phyloP scores from a whole-genome alignment of 495 filamentous ascomycete genomes.

The Penicillium pancosmium region DNA sequence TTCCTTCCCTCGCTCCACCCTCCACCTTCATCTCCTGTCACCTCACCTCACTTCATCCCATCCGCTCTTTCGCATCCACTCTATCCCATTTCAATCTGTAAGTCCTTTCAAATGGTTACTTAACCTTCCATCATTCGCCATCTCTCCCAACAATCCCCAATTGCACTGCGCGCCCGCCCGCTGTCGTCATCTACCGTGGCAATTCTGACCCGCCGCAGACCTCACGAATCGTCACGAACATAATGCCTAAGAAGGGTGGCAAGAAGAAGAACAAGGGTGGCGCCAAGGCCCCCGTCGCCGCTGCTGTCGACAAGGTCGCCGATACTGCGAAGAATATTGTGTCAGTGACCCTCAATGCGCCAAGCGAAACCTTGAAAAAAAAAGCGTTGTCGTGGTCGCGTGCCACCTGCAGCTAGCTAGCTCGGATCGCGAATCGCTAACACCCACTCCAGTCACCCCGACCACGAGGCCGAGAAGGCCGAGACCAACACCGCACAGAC shows the following conservation, averaged over 20 bases:
- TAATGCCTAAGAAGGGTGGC: conserved; percentile 51
- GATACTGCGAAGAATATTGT: conserved; percentile 42
- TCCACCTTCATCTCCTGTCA: conserved; percentile 17
- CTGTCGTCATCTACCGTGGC: conserved; percentile 25
- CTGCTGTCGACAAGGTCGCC: conserved; percentile 35
- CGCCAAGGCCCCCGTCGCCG: conserved; percentile 33
- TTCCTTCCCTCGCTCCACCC: conserved; percentile 19
- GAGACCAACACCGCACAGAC: conserved; percentile 19
- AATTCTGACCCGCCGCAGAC: conserved; percentile 19
- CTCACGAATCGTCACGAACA: conserved; percentile 26
- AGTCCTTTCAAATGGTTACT: neutral
- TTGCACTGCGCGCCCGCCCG: neutral
- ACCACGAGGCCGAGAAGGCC: conserved; percentile 40
- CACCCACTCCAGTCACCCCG: conserved; percentile 31
- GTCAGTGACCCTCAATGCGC: conserved; percentile 35
- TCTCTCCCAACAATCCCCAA: neutral
- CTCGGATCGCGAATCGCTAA: conserved; percentile 6
- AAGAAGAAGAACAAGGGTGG: conserved; percentile 45
- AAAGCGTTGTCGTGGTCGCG: conserved; percentile 18
- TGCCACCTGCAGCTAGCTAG: conserved; percentile 11
- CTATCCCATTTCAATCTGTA: neutral
- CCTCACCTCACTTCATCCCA: conserved; percentile 2
- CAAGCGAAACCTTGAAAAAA: conserved; percentile 4
- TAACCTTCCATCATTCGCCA: neutral
- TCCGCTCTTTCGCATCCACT: neutral